Evolutionary conservation across 352 stramenopile species (phyloP).

Genomic region (Phytopythium chamaehyphon): DNA sequence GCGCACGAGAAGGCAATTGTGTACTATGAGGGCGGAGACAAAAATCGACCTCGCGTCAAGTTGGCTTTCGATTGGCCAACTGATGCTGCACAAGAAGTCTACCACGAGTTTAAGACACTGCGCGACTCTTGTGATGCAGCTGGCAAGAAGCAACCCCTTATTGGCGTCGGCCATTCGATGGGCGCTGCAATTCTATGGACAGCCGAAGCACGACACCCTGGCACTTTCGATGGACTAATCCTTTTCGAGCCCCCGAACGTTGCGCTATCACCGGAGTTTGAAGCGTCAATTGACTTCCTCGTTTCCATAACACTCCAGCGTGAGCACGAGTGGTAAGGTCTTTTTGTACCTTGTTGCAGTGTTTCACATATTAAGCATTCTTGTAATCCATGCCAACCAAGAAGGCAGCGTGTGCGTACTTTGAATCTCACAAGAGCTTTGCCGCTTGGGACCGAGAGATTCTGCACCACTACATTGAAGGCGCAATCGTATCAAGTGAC

Average conservation of each 20-base stretch:
- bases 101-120: slow-evolving; percentile 13
- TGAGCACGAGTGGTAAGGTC: slow-evolving; percentile 26
- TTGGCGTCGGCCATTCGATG: slow-evolving; percentile 41
- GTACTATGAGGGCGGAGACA: slow-evolving; percentile 18
- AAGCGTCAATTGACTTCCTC: slow-evolving; percentile 24
- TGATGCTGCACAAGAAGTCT: slow-evolving; percentile 11
- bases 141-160: slow-evolving; percentile 9
- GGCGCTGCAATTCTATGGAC: slow-evolving; percentile 30
- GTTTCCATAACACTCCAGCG: slow-evolving; percentile 25
- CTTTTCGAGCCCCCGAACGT: slow-evolving; percentile 43
- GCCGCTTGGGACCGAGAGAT: slow-evolving; percentile 33
- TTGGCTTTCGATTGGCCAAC: slow-evolving; percentile 17
- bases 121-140: background rate
- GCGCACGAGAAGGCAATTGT: slow-evolving; percentile 7
- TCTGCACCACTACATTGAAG: slow-evolving; percentile 23
- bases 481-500: slow-evolving; percentile 31
- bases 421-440: slow-evolving; percentile 31
- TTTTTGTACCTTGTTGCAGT: background rate
- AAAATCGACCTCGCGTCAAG: slow-evolving; percentile 13
- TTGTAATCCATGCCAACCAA: slow-evolving; percentile 12
- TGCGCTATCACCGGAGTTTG: slow-evolving; percentile 8
- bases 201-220: slow-evolving; percentile 28
- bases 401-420: slow-evolving; percentile 20
- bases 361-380: too few relatives aligned
- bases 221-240: slow-evolving; percentile 37